These are phyloP conservation scores for Hordeum marinum DNA, from an alignment of 176 grass and related monocot species.

Conservation along the genomic window DNA sequence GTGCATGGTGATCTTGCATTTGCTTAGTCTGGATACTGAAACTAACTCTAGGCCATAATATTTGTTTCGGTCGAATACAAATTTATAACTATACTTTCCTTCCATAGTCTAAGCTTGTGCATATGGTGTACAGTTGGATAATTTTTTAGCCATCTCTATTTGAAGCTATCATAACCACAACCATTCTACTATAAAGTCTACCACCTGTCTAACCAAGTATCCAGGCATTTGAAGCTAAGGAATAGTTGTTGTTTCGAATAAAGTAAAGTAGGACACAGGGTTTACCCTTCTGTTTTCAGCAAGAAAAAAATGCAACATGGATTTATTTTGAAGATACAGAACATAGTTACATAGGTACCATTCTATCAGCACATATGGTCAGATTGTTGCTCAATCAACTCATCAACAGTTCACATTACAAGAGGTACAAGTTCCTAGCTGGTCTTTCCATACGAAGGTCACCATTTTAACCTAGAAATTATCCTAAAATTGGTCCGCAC, in stretches of 20 bases:
- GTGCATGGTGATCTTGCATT: neutral
- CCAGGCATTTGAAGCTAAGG: neutral
- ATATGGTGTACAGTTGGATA: neutral
- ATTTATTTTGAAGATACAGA: neutral
- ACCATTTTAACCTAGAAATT: neutral
- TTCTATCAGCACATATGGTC: neutral
- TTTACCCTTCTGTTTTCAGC: neutral
- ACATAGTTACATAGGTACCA: neutral
- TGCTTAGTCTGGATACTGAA: neutral
- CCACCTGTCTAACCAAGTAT: neutral
- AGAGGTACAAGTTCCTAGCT: neutral
- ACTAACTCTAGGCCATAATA: neutral
- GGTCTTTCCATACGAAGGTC: neutral
- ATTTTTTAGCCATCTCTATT: neutral
- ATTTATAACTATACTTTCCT: neutral
- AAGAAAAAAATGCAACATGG: neutral
- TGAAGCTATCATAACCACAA: neutral
- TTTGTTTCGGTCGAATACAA: neutral
- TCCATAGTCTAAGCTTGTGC: neutral
- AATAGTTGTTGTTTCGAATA: neutral
- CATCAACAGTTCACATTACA: neutral
- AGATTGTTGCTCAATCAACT: neutral
- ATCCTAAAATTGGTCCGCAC: neutral
- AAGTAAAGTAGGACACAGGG: neutral
- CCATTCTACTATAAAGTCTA: neutral